Evolutionary conservation across 371 early-diverging fungal genomes (phyloP), one percentile per base, ranked within the genome.

Genomic region (Mortierella sp.): DNA sequence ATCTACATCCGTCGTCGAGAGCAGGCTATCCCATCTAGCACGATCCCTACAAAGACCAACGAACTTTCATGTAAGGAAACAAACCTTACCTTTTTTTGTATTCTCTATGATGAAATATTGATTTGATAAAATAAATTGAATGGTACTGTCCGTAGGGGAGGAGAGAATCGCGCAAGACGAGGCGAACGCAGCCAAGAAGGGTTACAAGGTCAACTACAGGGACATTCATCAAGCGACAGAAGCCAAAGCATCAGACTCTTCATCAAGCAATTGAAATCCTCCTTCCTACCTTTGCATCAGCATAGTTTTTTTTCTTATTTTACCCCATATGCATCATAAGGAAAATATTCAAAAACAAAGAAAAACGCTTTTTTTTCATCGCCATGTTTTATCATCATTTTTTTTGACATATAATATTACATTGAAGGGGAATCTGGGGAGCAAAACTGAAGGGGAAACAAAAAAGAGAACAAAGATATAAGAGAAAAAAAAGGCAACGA

Each of bases 151-250:
- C n/a, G n/a, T 48, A 75, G 76, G 76, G 76, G 76, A 75, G 31
- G 76, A 75, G 34, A 54, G 69, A 41, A 69, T 75, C 30, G 69
- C 69, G 17, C 41, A 14, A 26, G 76, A 75, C 34, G 69, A 75
- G 50, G 76, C 64, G n/a, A 75, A 75, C 37, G 69, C 76, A 15
- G 69, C 76, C 60, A 68, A 64, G 64, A 75, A 75, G 57, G 76
- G 76, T 5, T 75, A 75, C 64, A 75, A 60, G 11, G 64, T 75
- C 32, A 60, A 75, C 53, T 75, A 75, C 42, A 27, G 58, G n/a
- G 56, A 58, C 19, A 72, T 72, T 23, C 67, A 66, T n/a, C 48
- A 66, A 50, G 28, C 63, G 3, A 24, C 72, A 37, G 31, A 49
- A 12, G 49, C 49, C 17, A 6, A 53, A 9, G 41, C 58, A 11